Evolutionary conservation across 805 yeast genomes (phyloP), one percentile per base, ranked within the genome.

Genomic region (Candida hungchunana): DNA sequence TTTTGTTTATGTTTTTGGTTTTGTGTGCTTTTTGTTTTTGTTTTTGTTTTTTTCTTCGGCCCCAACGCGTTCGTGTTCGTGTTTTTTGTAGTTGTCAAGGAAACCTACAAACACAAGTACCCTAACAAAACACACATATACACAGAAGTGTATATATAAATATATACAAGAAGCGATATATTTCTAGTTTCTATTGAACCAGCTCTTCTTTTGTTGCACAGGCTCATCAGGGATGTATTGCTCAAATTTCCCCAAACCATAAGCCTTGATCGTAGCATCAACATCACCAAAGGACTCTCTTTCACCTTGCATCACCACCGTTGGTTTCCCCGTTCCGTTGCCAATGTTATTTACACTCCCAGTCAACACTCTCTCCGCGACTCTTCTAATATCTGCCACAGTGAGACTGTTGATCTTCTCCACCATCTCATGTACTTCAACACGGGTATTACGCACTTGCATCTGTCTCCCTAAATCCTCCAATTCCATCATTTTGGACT

Each of bases 391-490:
- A 56, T 90, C 96, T 6, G 62, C 63, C 4, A 77, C 70, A 0
- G 85, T 73, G 43, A 93, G 71, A 9, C 58, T 55, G 40, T 83
- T 88, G 43, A 93, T 87, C 51, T 78, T 77, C 6, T 60, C 64
- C 38, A 90, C 80, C 95, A 90, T 88, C 51, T 88, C 95, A 22
- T 68, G 64, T 7, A 87, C 80, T 11, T 84, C 77, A 7, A 89
- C 73, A 46, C 83, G 75, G 46, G 73, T 73, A 28, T 87, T 86
- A 55, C 83, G 87, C 30, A 85, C 76, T 60, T 85, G 95, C 18
- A 93, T 77, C 60, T 93, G 98, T 60, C 97, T 77, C 11, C 97
- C 97, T 62, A 89, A 69, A 53, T 93, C 98, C 62, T 93, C 98
- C 37, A 93, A 67, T 54, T 86, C 89, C n/a, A 94, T 94, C 69